phyloP scores from a whole-genome alignment of 371 early-diverging fungal species.

The Sporodiniella umbellata region DNA sequence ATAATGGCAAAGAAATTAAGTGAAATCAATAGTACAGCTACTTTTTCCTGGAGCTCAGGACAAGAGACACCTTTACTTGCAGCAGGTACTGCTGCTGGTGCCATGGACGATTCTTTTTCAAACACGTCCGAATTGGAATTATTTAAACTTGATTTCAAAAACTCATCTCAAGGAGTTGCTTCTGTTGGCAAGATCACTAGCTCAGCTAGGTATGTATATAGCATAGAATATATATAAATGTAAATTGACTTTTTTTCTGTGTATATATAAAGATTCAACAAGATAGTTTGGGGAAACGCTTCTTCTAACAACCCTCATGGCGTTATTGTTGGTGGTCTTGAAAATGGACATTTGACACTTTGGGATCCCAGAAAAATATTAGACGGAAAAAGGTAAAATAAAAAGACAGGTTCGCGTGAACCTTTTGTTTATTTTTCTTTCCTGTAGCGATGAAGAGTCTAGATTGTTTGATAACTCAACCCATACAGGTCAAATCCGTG shows the following conservation, averaged over 20 bases:
- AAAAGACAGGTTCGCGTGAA: not conserved
- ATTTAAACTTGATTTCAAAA: conserved; percentile 72
- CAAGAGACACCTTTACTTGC: conserved; percentile 76
- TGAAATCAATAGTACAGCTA: conserved; percentile 77
- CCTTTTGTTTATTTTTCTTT: not conserved
- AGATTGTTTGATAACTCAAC: conserved; percentile 66
- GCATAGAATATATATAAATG: not conserved
- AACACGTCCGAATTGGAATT: conserved; percentile 90
- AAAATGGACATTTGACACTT: conserved; percentile 87
- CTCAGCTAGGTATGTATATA: conserved; percentile 56
- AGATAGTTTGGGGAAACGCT: conserved; percentile 80
- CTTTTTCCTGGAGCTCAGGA: conserved; percentile 81
- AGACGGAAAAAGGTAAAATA: conserved; percentile 51
- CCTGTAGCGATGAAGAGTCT: conserved; percentile 36
- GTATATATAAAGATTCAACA: conserved; percentile 55
- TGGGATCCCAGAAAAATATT: conserved; percentile 86
- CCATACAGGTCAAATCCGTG: conserved; percentile 89
- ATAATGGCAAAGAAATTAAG: conserved; percentile 56
- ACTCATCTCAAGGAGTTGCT: conserved; percentile 32
- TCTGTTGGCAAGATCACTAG: conserved; percentile 63
- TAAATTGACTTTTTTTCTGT: not conserved
- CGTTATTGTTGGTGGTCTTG: conserved; percentile 92
- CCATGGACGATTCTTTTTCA: conserved; percentile 93
- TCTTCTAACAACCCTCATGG: conserved; percentile 65
- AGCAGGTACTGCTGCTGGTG: conserved; percentile 95